Evolutionary conservation across 305 asterid species (phyloP).

Genomic region (Petunia hybrid): DNA sequence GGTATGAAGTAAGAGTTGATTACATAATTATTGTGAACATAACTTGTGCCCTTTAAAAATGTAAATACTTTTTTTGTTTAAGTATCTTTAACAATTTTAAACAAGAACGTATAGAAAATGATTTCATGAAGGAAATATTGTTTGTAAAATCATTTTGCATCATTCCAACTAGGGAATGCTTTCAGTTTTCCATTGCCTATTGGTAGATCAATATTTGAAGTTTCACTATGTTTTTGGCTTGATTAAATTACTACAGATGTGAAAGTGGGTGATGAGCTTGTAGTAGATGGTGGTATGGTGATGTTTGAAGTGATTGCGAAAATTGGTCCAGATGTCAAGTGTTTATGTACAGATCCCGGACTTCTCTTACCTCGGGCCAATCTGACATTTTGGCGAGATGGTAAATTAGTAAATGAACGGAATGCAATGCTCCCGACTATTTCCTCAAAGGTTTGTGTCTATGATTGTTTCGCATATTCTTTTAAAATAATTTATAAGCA

Average conservation of each 20-base stretch:
- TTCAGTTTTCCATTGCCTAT: no score
- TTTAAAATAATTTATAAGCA: no score
- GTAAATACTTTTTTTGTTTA: no score
- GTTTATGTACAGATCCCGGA: constrained; percentile 96
- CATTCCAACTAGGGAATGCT: no score
- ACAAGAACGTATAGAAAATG: no score
- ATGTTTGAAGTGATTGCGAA: constrained; percentile 97
- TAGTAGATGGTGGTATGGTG: constrained; percentile 99
- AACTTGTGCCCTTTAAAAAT: no score
- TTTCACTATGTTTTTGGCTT: constrained; percentile 15
- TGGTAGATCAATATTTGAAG: not conserved
- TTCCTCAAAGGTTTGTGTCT: constrained; percentile 78
- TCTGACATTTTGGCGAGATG: constrained; percentile 96
- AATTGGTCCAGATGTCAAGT: constrained; percentile 98
- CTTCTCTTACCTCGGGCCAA: constrained; percentile 96
- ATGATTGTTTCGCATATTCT: no score
- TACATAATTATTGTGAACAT: not conserved
- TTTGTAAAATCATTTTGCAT: no score
- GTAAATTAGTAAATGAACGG: constrained; percentile 94
- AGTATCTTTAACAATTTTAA: no score
- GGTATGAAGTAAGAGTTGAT: not conserved
- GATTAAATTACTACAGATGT: constrained; percentile 64
- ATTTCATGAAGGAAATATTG: no score
- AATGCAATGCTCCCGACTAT: constrained; percentile 99
- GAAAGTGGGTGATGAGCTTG: constrained; percentile 89